Evolutionary conservation across 2,329 filamentous ascomycete genomes (phyloP).

Genomic region (Aaosphaeria arxii): DNA sequence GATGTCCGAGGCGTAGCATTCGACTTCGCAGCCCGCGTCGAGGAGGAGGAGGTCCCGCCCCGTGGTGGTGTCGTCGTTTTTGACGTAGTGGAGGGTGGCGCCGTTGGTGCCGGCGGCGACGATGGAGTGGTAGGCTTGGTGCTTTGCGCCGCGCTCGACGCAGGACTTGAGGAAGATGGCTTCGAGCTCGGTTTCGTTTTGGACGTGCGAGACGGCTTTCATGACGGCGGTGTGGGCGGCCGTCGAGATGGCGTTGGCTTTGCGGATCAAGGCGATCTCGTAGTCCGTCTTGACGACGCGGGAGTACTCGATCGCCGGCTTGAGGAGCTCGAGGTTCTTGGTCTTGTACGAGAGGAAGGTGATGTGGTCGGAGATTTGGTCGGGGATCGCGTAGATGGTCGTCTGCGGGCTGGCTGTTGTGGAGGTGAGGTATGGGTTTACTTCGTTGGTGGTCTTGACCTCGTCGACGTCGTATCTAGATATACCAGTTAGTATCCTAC

Average conservation of each 20-base stretch:
- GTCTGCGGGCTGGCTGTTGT: slow-evolving; percentile 45
- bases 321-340: slow-evolving; percentile 56
- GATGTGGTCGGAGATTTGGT: slow-evolving; percentile 70
- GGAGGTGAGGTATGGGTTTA: slow-evolving; percentile 69
- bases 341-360: slow-evolving; percentile 68
- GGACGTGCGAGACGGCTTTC: slow-evolving; percentile 57
- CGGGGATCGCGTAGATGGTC: slow-evolving; percentile 72
- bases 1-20: slow-evolving; percentile 57
- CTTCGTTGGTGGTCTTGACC: slow-evolving; percentile 68
- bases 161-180: slow-evolving; percentile 75
- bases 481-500: neutral
- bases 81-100: slow-evolving; percentile 83
- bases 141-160: slow-evolving; percentile 69
- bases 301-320: slow-evolving; percentile 71
- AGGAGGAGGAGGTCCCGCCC: slow-evolving; percentile 77
- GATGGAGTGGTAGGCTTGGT: slow-evolving; percentile 87
- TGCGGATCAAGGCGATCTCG: slow-evolving; percentile 77
- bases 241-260: slow-evolving; percentile 77
- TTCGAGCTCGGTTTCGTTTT: slow-evolving; percentile 80
- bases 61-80: slow-evolving; percentile 37
- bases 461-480: slow-evolving; percentile 56
- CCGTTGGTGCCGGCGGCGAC: slow-evolving; percentile 77
- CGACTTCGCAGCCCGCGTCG: slow-evolving; percentile 68
- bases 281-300: slow-evolving; percentile 83
- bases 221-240: slow-evolving; percentile 74